A percentile compares a stretch with the other conserved stretches of the same genome.
phyloP scores from a whole-genome alignment of 2,329 filamentous ascomycete species.

The Diaporthe helianthi region DNA sequence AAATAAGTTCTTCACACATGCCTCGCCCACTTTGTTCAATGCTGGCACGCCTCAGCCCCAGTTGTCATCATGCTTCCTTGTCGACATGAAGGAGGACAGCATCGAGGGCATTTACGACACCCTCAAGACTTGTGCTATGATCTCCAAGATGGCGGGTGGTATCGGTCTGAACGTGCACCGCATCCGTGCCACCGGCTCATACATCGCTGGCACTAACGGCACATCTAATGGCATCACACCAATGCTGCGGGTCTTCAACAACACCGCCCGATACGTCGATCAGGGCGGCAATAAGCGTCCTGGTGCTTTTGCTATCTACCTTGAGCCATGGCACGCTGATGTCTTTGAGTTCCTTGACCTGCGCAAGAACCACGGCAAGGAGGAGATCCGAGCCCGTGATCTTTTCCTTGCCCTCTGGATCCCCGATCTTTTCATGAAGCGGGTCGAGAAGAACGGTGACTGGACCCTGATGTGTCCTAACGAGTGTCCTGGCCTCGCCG shows the following conservation, averaged over 20 bases:
- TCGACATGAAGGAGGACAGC: conserved; percentile 99
- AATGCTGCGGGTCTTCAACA: conserved; percentile 99
- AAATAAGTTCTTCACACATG: conserved; percentile 97
- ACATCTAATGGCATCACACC: conserved; percentile 97
- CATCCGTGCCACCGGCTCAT: conserved; percentile 96
- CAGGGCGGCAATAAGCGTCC: conserved; percentile 99
- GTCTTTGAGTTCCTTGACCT: conserved; percentile 97
- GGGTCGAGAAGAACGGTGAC: conserved; percentile 93
- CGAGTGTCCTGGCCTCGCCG: conserved; percentile 91
- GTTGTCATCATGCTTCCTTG: conserved; percentile 96
- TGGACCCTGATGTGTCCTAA: conserved; percentile 99
- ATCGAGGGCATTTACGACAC: conserved; percentile 99
- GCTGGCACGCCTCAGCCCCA: conserved; percentile 94
- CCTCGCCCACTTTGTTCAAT: conserved; percentile 97
- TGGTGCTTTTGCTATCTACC: conserved; percentile 97
- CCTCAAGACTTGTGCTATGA: conserved; percentile 98
- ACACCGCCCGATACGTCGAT: conserved; percentile 97
- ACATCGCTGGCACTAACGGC: conserved; percentile 97
- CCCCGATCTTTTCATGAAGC: conserved; percentile 99
- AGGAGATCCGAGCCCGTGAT: conserved; percentile 95
- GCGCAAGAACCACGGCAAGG: conserved; percentile 99
- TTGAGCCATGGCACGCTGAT: conserved; percentile 98
- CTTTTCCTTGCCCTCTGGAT: conserved; percentile 99
- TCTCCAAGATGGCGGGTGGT: conserved; percentile 98
- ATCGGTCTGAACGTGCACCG: conserved; percentile 97